Conservation (phyloP, 768 basidiomycete genomes). For the Cubamyces sp. region DNA sequence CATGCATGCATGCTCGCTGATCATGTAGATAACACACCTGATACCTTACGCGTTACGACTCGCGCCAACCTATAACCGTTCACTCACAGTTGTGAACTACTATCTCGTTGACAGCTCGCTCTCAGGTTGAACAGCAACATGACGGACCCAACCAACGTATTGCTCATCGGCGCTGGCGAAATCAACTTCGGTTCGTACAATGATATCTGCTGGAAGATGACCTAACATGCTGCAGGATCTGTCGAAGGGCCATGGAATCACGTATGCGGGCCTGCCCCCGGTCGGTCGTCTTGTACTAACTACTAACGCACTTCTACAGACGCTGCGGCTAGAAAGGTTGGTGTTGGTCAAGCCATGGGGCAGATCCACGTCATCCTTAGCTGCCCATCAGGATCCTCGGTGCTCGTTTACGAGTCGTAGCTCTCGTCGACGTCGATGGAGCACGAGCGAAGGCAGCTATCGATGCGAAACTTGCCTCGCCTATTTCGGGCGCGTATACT, state of each 20-base stretch:
- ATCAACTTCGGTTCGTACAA: conserved; percentile 53
- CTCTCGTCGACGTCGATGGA: conserved; percentile 48
- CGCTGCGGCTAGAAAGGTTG: conserved; percentile 3
- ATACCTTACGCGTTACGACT: too few species aligned
- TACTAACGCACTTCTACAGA: not conserved
- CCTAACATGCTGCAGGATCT: conserved; percentile 23
- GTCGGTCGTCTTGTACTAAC: not conserved
- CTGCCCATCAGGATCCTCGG: conserved; percentile 43
- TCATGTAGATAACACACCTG: too few species aligned
- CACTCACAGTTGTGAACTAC: too few species aligned
- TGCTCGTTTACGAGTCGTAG: conserved; percentile 50
- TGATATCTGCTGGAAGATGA: too few species aligned
- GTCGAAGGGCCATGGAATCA: conserved; percentile 43
- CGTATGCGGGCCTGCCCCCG: conserved; percentile 15
- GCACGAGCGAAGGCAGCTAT: conserved; percentile 44
- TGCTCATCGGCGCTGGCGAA: conserved; percentile 55
- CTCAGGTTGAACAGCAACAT: not conserved
- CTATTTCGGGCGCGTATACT: conserved; percentile 45
- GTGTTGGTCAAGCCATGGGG: not conserved
- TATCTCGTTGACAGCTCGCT: too few species aligned
- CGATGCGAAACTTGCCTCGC: conserved; percentile 43
- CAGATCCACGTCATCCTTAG: not conserved
- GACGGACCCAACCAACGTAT: conserved; percentile 40
- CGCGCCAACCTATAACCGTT: too few species aligned
- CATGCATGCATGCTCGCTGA: too few species aligned